Base-by-base conservation (phyloP, 2,329 filamentous ascomycete genomes). In the Paecilomyces sp. region DNA sequence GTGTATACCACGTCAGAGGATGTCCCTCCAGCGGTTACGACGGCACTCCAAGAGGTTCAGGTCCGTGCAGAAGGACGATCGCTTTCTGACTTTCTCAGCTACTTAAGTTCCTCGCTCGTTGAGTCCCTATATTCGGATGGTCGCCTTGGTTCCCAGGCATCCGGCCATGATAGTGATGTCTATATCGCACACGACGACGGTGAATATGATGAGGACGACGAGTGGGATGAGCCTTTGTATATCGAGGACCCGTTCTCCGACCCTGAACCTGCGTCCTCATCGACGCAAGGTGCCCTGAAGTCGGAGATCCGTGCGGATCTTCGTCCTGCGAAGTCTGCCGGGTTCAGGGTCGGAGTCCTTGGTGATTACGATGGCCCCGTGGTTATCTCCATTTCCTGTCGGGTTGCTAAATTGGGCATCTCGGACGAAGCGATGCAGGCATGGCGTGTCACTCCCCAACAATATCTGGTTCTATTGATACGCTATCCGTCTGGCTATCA, bases 381-480 rank as follows among this genome's bases (percentile, higher is more conserved):
- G 57, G 83, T 83, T 61, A 72, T 94, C 18, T 86, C 85, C 3
- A 73, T 94, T 1, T 91, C 91, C 0, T 83, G 89, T 31, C 85
- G 85, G 3, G 83, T 90, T 31, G 78, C 81, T 3, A 89, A 88
- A 58, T 58, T 70, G 31, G 66, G 64, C 18, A 63, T 67, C 59
- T 71, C 64, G 25, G 66, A 66, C 8, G 62, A 63, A 33, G 62
- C 56, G n/a, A 63, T 62, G 62, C 60, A 60, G 28, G 60, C 60
- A 34, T 62, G 62, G 58, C 57, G 57, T n/a, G 56, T 62, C 22
- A 18, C 50, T 6, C 34, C 54, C 33, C 51, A 47, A 52, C 60
- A 63, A 57, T 63, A 93, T 67, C 72, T 96, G 47, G 83, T 93
- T 3, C 78, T 95, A 3, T 77, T 96, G 24, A 81, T 94, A 52